phyloP scores from a whole-genome alignment of 1,284 basidiomycete genomes.

The Irpex lacteus region DNA sequence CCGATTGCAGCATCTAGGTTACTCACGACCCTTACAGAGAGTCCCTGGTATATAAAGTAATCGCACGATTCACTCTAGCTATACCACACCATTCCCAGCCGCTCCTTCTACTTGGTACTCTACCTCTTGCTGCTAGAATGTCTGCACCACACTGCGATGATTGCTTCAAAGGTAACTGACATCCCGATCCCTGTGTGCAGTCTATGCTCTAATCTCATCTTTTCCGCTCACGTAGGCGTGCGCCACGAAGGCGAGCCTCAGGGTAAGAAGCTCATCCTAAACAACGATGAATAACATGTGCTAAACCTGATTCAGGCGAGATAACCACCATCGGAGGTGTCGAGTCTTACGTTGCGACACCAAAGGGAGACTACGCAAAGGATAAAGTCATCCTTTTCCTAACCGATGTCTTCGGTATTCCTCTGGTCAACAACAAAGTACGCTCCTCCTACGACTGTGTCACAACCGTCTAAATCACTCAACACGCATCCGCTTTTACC shows the following conservation, averaged over 20 bases:
- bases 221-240: slow-evolving; percentile 36
- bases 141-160: slow-evolving; percentile 12
- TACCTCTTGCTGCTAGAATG: neutral
- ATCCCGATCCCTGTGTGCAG: neutral
- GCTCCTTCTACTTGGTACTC: too few relatives aligned
- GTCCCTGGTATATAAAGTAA: neutral
- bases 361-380: slow-evolving; percentile 45
- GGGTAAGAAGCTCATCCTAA: slow-evolving; percentile 29
- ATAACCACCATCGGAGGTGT: slow-evolving; percentile 45
- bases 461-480: neutral
- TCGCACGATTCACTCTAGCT: neutral
- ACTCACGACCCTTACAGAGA: neutral
- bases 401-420: slow-evolving; percentile 64
- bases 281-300: neutral
- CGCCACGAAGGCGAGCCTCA: slow-evolving; percentile 53
- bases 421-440: slow-evolving; percentile 53
- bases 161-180: slow-evolving; percentile 9
- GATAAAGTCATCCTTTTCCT: slow-evolving; percentile 58
- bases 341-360: slow-evolving; percentile 50
- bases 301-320: slow-evolving; percentile 30
- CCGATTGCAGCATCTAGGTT: neutral
- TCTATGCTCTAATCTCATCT: neutral
- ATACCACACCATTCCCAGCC: neutral
- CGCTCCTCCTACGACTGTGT: slow-evolving; percentile 6
- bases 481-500: neutral